Evolutionary conservation across 306 rosid genomes (phyloP).

Genomic region (Trifolium repens): DNA sequence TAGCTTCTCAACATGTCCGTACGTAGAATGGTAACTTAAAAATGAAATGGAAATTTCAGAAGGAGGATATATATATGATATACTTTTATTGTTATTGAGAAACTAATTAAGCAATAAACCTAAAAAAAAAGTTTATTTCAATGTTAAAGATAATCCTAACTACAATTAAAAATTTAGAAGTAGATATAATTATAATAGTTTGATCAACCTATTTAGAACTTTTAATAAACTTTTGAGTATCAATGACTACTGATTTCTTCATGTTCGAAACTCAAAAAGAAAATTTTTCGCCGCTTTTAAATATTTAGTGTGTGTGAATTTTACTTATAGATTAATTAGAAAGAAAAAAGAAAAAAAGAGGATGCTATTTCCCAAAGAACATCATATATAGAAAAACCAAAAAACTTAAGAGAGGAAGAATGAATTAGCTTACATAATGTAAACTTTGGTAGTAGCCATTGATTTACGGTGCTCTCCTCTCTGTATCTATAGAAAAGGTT

Average conservation of each 20-base stretch:
- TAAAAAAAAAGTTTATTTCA: neutral
- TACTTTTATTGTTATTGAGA: neutral
- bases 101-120: neutral
- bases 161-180: too few relatives aligned
- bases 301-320: too few relatives aligned
- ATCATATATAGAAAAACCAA: too few relatives aligned
- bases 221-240: too few relatives aligned
- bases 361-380: too few relatives aligned
- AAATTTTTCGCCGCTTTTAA: too few relatives aligned
- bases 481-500: slow-evolving; percentile 7
- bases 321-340: too few relatives aligned
- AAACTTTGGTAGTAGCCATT: slow-evolving; percentile 77
- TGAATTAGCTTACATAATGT: slow-evolving; percentile 70
- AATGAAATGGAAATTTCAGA: slow-evolving; percentile 34
- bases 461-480: slow-evolving; percentile 14
- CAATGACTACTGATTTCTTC: too few relatives aligned
- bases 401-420: slow-evolving; percentile 28
- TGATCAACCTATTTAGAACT: too few relatives aligned
- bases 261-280: too few relatives aligned
- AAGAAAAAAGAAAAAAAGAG: neutral
- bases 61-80: neutral
- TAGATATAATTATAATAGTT: too few relatives aligned
- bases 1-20: slow-evolving; percentile 91
- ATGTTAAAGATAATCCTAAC: neutral
- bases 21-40: slow-evolving; percentile 78